These are phyloP conservation scores for Chytriomyces sp. DNA, from an alignment of 192 early-diverging fungal genomes.

Conservation along the genomic window DNA sequence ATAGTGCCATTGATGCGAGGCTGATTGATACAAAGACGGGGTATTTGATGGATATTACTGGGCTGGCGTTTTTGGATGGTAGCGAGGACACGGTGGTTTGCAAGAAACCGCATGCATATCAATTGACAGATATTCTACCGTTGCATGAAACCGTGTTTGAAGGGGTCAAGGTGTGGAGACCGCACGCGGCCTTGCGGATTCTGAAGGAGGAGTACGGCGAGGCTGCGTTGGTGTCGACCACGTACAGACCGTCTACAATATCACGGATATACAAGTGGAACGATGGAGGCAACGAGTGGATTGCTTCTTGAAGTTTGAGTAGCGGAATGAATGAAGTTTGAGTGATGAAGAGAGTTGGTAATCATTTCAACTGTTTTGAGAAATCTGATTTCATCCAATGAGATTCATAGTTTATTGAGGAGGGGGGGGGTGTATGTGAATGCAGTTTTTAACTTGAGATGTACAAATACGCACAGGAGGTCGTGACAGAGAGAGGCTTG, in stretches of 20 bases:
- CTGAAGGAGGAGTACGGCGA: slow-evolving; percentile 37
- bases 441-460: not conserved
- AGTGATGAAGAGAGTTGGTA: too few relatives aligned
- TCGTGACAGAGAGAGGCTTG: not conserved
- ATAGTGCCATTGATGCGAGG: slow-evolving; percentile 18
- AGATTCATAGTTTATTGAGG: too few relatives aligned
- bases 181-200: slow-evolving; percentile 11
- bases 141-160: slow-evolving; percentile 9
- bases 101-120: slow-evolving; percentile 19
- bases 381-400: too few relatives aligned
- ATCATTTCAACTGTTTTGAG: too few relatives aligned
- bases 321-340: too few relatives aligned
- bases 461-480: not conserved
- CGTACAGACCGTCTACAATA: not conserved
- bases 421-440: not conserved
- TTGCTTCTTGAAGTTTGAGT: not conserved
- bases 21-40: slow-evolving; percentile 22
- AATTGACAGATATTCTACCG: slow-evolving; percentile 3
- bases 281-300: not conserved
- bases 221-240: not conserved
- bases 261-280: not conserved
- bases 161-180: slow-evolving; percentile 18
- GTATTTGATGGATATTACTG: slow-evolving; percentile 24
- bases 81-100: not conserved
- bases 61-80: not conserved